phyloP scores from a whole-genome alignment of 805 yeast species.

The Cyberlindnera suaveolens region DNA sequence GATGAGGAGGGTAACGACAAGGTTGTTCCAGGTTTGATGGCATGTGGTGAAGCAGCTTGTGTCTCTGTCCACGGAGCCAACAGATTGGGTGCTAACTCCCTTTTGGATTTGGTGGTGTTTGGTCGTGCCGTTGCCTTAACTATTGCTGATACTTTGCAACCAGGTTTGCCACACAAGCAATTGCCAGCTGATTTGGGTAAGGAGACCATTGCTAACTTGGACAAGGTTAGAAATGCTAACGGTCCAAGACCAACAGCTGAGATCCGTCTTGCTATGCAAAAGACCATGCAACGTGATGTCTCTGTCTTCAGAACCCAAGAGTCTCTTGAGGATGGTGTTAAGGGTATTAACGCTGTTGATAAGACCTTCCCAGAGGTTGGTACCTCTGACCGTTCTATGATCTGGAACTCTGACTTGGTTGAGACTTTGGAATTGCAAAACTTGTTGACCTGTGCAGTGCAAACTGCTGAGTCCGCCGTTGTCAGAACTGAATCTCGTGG shows the following conservation, averaged over 20 bases:
- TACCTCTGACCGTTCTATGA: conserved; percentile 94
- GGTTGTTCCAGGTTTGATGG: conserved; percentile 87
- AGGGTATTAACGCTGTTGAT: conserved; percentile 70
- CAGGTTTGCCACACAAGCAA: conserved; percentile 82
- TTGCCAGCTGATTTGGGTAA: conserved; percentile 82
- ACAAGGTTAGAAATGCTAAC: conserved; percentile 74
- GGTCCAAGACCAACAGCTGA: conserved; percentile 84
- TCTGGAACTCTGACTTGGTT: conserved; percentile 96
- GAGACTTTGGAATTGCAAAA: conserved; percentile 95
- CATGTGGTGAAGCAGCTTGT: conserved; percentile 99
- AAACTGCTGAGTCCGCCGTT: conserved; percentile 91
- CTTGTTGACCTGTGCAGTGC: conserved; percentile 93
- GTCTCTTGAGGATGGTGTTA: conserved; percentile 87
- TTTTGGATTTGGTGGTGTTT: conserved; percentile 92
- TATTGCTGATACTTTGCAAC: conserved; percentile 75
- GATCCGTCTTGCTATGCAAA: conserved; percentile 89
- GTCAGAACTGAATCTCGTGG: conserved; percentile 98
- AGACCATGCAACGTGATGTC: conserved; percentile 92
- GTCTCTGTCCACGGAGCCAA: conserved; percentile 99
- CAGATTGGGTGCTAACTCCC: conserved; percentile 97
- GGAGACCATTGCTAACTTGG: conserved; percentile 86
- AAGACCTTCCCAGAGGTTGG: conserved; percentile 66
- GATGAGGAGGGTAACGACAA: conserved; percentile 85
- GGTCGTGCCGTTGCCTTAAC: conserved; percentile 98
- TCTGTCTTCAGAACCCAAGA: conserved; percentile 95